Base-by-base conservation (phyloP, 176 grass and related monocot species). In the Puccinellia tenuiflora region DNA sequence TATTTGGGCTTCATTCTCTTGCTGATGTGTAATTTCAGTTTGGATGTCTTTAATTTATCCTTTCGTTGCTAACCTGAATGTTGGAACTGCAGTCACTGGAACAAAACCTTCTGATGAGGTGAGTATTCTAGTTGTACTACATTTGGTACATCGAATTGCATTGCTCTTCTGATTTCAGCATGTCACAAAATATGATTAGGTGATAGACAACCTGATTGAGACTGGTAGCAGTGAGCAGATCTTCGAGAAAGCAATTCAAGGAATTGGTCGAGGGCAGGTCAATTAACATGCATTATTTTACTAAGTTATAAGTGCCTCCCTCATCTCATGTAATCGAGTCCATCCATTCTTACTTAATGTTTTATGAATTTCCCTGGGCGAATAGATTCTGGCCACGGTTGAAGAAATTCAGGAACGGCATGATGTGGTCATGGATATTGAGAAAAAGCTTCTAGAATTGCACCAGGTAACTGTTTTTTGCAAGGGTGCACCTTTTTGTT, bases 321-420 rank as follows among this genome's bases (percentile, higher is more conserved):
- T 61, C 60, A 63, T 33, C 64, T 63, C 53, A 61, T 62, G 28
- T 38, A 12, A 25, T 64, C 28, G 46, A 29, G 22, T 9, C 43
- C 40, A 43, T 84, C 21, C 37, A 62, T 52, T 75, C n/a, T 56
- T 80, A 43, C 37, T 43, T 56, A 45, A 25, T 45, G 26, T 61
- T 48, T 79, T 31, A 34, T 68, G 30, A 81, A 82, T 81, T 86
- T 9, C 14, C 68, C 30, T 52, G 22, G 63, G 43, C 18, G 42
- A 71, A 65, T 11, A 95, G 95, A 78, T 98, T 26, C 60, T 95
- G 48, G 92, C 77, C 17, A 85, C 87, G 0, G 89, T 95, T 21
- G 83, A 92, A 80, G 96, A 95, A 89, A 98, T 98, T 63, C 96
- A 98, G 83, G 95, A 98, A 79, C 83, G 92, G 67, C 90, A 98